phyloP scores from a whole-genome alignment of 352 stramenopile genomes.

The Globisporangium nagaii region DNA sequence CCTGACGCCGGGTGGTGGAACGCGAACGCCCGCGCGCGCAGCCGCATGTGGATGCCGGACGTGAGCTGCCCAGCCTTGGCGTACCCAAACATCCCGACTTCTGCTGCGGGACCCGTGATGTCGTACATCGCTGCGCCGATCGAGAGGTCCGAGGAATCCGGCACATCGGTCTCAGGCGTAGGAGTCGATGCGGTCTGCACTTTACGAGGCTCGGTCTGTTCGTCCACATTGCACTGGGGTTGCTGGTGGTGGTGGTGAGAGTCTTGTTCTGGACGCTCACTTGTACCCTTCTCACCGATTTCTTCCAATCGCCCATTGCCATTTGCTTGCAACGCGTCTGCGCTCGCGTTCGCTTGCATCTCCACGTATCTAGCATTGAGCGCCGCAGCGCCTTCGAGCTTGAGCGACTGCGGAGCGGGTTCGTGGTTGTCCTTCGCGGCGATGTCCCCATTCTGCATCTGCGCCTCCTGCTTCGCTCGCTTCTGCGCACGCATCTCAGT shows the following conservation, averaged over 20 bases:
- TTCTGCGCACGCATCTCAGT: too few species aligned
- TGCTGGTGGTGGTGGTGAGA: not conserved
- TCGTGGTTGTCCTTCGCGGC: not conserved
- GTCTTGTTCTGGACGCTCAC: not conserved
- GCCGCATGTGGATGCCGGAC: constrained; percentile 82
- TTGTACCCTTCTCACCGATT: not conserved
- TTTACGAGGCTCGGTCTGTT: too few species aligned
- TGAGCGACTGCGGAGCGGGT: not conserved
- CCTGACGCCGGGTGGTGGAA: constrained; percentile 38
- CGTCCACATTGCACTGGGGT: not conserved
- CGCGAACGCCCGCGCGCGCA: constrained; percentile 77
- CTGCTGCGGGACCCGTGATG: constrained; percentile 74
- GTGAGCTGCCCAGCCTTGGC: constrained; percentile 72
- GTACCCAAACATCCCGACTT: constrained; percentile 88
- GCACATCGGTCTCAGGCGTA: too few species aligned
- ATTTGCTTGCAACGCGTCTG: not conserved
- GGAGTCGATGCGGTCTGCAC: too few species aligned
- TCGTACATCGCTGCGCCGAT: constrained; percentile 82
- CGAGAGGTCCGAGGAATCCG: constrained; percentile 23
- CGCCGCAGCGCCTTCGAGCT: not conserved
- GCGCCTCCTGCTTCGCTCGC: too few species aligned
- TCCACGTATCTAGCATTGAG: not conserved
- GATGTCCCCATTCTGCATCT: too few species aligned
- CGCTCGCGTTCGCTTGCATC: not conserved
- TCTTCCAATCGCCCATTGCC: not conserved